Percentiles rank a stretch among this genome's conserved stretches.
phyloP scores from a whole-genome alignment of 2,329 filamentous ascomycete species.

The Penicillium verrucosum region DNA sequence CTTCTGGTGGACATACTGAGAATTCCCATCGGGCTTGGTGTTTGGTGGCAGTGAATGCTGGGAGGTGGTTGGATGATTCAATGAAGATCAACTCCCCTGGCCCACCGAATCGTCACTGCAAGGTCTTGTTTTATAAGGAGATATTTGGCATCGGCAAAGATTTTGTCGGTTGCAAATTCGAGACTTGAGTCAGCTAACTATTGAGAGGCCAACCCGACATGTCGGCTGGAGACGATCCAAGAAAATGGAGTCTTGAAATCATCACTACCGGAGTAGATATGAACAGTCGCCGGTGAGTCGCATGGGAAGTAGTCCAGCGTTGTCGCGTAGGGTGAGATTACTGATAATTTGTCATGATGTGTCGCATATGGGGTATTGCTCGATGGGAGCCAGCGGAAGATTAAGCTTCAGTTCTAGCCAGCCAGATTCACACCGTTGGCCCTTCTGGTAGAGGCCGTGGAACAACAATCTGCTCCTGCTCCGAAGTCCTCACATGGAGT shows the following conservation, averaged over 20 bases:
- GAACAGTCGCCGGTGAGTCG: not conserved
- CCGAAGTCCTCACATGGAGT: conserved; percentile 20
- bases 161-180: not conserved
- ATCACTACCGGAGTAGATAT: not conserved
- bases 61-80: not conserved
- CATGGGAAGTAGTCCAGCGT: not conserved
- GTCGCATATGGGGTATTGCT: not conserved
- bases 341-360: not conserved
- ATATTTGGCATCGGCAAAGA: not conserved
- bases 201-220: not conserved
- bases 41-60: not conserved
- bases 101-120: not conserved
- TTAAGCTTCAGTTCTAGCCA: not conserved
- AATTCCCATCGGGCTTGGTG: not conserved
- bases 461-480: conserved; percentile 5
- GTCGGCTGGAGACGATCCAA: not conserved
- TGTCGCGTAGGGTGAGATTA: conserved; percentile 1
- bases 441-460: not conserved
- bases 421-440: conserved; percentile 1
- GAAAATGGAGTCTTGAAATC: not conserved
- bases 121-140: not conserved
- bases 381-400: not conserved
- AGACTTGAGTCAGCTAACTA: not conserved
- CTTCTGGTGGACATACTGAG: not conserved
- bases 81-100: not conserved